These are phyloP conservation scores for Penicillium sp. DNA, from an alignment of 2,329 filamentous ascomycete genomes.

Conservation along the genomic window DNA sequence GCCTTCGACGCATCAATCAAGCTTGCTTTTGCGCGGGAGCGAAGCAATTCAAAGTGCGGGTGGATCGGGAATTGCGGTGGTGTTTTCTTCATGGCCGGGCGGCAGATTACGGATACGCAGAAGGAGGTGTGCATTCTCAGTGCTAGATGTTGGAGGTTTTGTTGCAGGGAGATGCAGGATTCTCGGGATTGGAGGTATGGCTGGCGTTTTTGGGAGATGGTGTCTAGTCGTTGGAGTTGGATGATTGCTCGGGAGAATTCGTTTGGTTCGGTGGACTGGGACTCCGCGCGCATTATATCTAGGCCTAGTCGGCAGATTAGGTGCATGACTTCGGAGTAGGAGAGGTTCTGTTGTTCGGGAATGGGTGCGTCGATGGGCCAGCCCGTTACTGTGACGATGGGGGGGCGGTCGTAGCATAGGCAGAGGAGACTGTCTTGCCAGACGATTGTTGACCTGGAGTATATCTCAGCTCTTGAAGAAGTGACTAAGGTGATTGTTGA, in stretches of 20 bases:
- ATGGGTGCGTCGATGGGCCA: slow-evolving; percentile 23
- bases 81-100: slow-evolving; percentile 53
- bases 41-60: slow-evolving; percentile 13
- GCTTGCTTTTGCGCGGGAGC: slow-evolving; percentile 26
- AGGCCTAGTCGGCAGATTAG: slow-evolving; percentile 28
- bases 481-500: too few relatives aligned
- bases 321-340: slow-evolving; percentile 33
- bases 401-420: slow-evolving; percentile 36
- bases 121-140: slow-evolving; percentile 55
- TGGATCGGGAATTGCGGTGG: slow-evolving; percentile 1
- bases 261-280: slow-evolving; percentile 33
- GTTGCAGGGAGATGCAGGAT: slow-evolving; percentile 38
- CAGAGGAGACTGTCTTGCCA: slow-evolving; percentile 41
- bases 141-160: slow-evolving; percentile 58
- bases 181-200: slow-evolving; percentile 52
- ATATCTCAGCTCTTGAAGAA: neutral
- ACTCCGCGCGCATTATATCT: slow-evolving; percentile 49
- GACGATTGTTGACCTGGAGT: slow-evolving; percentile 32
- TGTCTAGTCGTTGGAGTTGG: slow-evolving; percentile 46
- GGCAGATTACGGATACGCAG: slow-evolving; percentile 57
- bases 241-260: slow-evolving; percentile 25
- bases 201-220: slow-evolving; percentile 49
- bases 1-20: slow-evolving; percentile 32
- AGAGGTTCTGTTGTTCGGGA: slow-evolving; percentile 18
- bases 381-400: slow-evolving; percentile 29